These are phyloP conservation scores for Rhynchospora tenuis DNA, from an alignment of 176 grass and related monocot genomes.

Conservation along the genomic window DNA sequence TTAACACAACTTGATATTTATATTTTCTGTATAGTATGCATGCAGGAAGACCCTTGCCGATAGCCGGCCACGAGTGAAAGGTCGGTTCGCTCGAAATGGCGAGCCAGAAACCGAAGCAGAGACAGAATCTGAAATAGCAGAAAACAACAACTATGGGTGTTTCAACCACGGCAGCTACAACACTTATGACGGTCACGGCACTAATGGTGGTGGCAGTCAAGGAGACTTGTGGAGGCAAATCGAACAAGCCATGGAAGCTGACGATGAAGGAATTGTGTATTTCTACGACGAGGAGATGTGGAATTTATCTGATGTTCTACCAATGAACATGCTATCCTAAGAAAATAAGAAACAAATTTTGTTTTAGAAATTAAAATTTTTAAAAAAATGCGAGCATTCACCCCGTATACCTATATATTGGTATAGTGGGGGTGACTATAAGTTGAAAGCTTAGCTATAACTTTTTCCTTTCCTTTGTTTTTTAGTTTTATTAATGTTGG, in stretches of 20 bases:
- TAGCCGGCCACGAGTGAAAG: slow-evolving; percentile 70
- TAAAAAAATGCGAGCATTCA: background rate
- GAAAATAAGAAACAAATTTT: background rate
- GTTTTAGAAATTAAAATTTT: background rate
- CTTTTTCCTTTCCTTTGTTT: background rate
- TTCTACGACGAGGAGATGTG: slow-evolving; percentile 41
- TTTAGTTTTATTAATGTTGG: background rate
- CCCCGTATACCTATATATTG: background rate
- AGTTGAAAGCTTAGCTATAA: background rate
- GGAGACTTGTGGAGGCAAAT: slow-evolving; percentile 51
- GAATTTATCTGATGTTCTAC: slow-evolving; percentile 7
- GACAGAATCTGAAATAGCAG: slow-evolving; percentile 1
- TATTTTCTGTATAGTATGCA: slow-evolving; percentile 43
- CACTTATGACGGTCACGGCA: background rate
- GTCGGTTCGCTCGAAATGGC: slow-evolving; percentile 59
- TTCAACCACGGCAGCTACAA: background rate
- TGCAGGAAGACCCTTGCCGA: slow-evolving; percentile 90
- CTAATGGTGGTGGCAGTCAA: background rate
- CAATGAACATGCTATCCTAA: slow-evolving; percentile 20
- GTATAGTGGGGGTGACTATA: slow-evolving; percentile 16
- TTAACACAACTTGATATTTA: background rate
- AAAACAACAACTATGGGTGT: background rate
- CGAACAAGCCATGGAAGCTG: slow-evolving; percentile 31
- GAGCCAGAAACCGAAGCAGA: slow-evolving; percentile 26
- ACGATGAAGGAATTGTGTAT: slow-evolving; percentile 20